Evolutionary conservation across 2,329 filamentous ascomycete genomes (phyloP).

Genomic region (Exophiala sp.): DNA sequence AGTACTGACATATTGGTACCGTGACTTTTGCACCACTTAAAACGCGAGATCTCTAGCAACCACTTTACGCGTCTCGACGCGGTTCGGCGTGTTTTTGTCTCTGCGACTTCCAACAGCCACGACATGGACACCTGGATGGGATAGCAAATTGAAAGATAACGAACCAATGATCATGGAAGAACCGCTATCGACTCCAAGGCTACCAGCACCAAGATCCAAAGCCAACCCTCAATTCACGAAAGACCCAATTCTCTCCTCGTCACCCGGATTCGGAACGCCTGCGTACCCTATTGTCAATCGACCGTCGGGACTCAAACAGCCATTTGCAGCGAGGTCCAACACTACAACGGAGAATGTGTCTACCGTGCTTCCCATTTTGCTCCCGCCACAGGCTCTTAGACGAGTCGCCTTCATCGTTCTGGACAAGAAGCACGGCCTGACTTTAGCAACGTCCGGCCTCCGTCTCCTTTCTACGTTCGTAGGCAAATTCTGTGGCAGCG

Average conservation of each 20-base stretch:
- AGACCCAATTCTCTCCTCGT: constrained; percentile 75
- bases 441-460: constrained; percentile 78
- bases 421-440: constrained; percentile 95
- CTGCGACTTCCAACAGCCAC: background rate
- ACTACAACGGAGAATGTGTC: constrained; percentile 48
- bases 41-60: constrained; percentile 10
- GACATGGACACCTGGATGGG: background rate
- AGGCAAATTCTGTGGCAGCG: constrained; percentile 86
- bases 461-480: constrained; percentile 83
- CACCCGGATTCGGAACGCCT: constrained; percentile 83
- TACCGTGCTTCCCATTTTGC: constrained; percentile 76
- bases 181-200: constrained; percentile 22
- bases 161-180: constrained; percentile 27
- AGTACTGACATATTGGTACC: no score
- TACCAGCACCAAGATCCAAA: constrained; percentile 21
- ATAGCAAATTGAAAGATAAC: no score
- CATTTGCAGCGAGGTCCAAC: constrained; percentile 33
- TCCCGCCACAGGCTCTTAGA: constrained; percentile 78
- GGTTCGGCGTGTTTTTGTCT: constrained; percentile 8
- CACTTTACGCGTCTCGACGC: constrained; percentile 24
- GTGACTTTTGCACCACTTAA: background rate
- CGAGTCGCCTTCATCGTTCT: constrained; percentile 92
- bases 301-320: constrained; percentile 35
- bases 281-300: constrained; percentile 60
- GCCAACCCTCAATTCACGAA: constrained; percentile 26